Percentiles rank a stretch among this genome's conserved stretches.
phyloP scores from a whole-genome alignment of 2,329 filamentous ascomycete species.

The Dothideomycetes sp. region DNA sequence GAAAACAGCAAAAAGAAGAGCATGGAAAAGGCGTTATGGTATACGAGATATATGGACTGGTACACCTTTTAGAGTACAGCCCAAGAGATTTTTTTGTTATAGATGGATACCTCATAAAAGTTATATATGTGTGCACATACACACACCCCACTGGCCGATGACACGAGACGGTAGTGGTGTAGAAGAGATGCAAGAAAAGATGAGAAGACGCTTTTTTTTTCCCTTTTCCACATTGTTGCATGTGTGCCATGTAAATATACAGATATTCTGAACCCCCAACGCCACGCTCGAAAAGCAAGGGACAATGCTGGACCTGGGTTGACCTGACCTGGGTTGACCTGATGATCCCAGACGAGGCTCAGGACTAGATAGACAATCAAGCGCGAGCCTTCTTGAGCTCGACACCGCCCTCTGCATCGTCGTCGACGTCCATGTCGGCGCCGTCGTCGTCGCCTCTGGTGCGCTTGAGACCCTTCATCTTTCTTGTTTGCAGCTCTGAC shows the following conservation, averaged over 20 bases:
- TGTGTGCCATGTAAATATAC: neutral
- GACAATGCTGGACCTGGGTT: neutral
- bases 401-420: constrained; percentile 12
- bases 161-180: no score
- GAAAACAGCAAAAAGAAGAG: neutral
- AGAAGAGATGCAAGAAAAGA: neutral
- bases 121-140: no score
- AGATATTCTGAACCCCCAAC: constrained; percentile 5
- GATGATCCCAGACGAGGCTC: no score
- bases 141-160: no score
- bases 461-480: constrained; percentile 98
- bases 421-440: constrained; percentile 30
- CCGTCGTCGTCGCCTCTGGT: constrained; percentile 52
- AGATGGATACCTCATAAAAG: no score
- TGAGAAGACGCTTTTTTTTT: neutral
- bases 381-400: constrained; percentile 11
- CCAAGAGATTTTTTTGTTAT: no score
- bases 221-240: neutral
- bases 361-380: no score
- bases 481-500: constrained; percentile 76
- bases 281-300: constrained; percentile 10
- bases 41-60: no score
- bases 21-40: neutral
- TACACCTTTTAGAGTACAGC: no score
- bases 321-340: no score